phyloP scores from a whole-genome alignment of 768 basidiomycete genomes.

The Termitomyces titanicus region DNA sequence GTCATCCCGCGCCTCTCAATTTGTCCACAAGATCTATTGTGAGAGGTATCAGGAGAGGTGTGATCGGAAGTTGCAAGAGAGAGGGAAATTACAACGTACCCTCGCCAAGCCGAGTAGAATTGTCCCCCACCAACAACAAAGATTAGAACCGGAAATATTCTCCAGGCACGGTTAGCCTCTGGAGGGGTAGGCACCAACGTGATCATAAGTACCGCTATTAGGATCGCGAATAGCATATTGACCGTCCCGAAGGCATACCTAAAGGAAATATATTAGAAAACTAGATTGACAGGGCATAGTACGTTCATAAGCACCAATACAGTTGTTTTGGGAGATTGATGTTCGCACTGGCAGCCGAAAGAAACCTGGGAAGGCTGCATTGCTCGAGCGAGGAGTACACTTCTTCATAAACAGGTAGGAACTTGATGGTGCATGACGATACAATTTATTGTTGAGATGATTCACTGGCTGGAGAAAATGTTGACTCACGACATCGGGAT shows the following conservation, averaged over 20 bases:
- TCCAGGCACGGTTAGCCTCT: conserved; percentile 23
- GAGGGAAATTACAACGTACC: conserved; percentile 15
- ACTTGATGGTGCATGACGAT: conserved; percentile 15
- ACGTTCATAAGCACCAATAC: conserved; percentile 24
- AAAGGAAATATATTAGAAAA: neutral
- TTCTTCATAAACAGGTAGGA: conserved; percentile 31
- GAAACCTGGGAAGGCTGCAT: conserved; percentile 28
- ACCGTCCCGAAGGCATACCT: conserved; percentile 28
- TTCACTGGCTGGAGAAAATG: neutral
- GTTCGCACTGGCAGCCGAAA: conserved; percentile 27
- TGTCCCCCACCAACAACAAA: conserved; percentile 26
- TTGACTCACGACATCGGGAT: conserved; percentile 32
- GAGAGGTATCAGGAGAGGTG: neutral
- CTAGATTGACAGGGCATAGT: neutral
- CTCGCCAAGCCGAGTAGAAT: conserved; percentile 31
- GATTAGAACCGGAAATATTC: conserved; percentile 27
- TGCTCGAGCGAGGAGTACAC: conserved; percentile 27
- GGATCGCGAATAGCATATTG: conserved; percentile 22
- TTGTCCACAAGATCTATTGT: conserved; percentile 29
- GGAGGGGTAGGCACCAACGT: conserved; percentile 21
- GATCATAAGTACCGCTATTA: conserved; percentile 25
- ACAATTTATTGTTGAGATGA: neutral
- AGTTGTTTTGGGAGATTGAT: conserved; percentile 33
- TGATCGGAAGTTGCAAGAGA: neutral
- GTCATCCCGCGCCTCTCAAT: conserved; percentile 29